phyloP scores from a whole-genome alignment of 306 rosid genomes.

The Carpinus fangiana region DNA sequence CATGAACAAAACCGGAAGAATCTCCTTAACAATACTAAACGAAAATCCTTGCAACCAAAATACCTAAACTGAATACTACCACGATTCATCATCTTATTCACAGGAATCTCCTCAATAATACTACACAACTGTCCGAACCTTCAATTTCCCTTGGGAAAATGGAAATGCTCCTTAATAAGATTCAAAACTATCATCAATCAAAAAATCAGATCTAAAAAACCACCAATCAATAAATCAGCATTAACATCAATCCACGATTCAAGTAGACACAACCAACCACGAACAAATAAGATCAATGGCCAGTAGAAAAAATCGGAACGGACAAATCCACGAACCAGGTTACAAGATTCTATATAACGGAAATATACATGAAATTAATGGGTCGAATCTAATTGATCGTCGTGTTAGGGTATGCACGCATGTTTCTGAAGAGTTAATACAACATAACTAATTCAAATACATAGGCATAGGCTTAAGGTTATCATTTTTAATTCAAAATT shows the following conservation, averaged over 20 bases:
- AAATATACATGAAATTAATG: background rate
- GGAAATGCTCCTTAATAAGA: background rate
- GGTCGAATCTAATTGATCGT: no score
- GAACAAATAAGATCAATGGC: background rate
- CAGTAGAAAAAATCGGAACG: background rate
- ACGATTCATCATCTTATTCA: background rate
- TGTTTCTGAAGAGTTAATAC: no score
- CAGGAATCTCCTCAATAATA: background rate
- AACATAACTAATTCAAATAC: no score
- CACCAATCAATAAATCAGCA: no score
- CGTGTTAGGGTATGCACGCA: no score
- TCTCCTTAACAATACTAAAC: background rate
- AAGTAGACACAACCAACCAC: background rate
- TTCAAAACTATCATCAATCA: background rate
- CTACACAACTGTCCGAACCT: background rate
- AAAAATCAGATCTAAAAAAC: no score
- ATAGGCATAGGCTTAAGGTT: no score
- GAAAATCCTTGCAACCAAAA: background rate
- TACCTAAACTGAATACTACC: background rate
- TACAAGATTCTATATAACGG: background rate
- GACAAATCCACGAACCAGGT: background rate
- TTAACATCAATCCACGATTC: no score
- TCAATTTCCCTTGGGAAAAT: background rate
- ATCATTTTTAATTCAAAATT: no score
- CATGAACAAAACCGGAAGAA: background rate